phyloP scores from a whole-genome alignment of 495 filamentous ascomycete species.

The Usnea hakonensis region DNA sequence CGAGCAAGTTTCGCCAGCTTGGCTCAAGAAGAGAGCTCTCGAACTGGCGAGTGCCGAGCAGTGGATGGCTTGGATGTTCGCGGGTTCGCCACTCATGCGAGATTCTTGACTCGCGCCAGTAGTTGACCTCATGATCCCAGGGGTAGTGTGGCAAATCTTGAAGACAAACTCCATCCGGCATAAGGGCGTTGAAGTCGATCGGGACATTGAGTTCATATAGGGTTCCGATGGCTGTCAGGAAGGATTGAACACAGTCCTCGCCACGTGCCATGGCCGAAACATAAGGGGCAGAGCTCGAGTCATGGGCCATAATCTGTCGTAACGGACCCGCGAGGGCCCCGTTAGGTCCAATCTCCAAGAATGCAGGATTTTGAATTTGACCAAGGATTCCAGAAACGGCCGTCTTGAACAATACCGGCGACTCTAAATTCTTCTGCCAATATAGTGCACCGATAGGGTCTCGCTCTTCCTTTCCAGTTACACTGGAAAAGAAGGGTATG shows the following conservation, averaged over 20 bases:
- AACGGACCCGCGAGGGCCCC: constrained; percentile 6
- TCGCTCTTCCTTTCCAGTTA: too few species aligned
- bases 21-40: constrained; percentile 25
- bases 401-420: neutral
- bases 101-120: constrained; percentile 29
- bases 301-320: neutral
- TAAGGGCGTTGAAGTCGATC: neutral
- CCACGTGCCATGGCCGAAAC: constrained; percentile 24
- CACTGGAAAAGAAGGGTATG: too few species aligned
- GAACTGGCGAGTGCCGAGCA: constrained; percentile 41
- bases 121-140: constrained; percentile 21
- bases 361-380: neutral
- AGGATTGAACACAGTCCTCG: constrained; percentile 22
- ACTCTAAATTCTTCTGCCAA: constrained; percentile 9
- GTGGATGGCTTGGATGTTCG: constrained; percentile 35
- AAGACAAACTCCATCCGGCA: constrained; percentile 7
- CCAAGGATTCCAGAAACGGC: neutral
- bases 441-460: too few species aligned
- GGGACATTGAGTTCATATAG: constrained; percentile 18
- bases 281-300: constrained; percentile 10
- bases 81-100: constrained; percentile 38
- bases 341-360: constrained; percentile 14
- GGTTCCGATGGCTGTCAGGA: constrained; percentile 19
- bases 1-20: constrained; percentile 45
- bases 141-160: constrained; percentile 22